Evolutionary conservation across 352 stramenopile genomes (phyloP).

Genomic region (Phytophthora tentaculata): DNA sequence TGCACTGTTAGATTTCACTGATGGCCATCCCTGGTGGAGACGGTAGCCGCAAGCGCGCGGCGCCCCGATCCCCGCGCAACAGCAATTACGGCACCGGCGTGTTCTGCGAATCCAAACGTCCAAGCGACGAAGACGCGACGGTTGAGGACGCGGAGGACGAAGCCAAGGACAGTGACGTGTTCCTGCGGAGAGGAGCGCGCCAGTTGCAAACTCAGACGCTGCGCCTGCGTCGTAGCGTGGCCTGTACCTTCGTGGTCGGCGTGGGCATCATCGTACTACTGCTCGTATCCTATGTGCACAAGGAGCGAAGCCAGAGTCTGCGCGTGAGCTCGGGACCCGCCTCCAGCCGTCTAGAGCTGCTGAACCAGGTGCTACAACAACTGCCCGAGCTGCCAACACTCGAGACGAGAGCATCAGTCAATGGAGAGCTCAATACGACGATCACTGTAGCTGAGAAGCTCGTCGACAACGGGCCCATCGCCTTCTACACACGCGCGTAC

Average conservation of each 20-base stretch:
- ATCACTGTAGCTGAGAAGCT: conserved; percentile 51
- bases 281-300: conserved; percentile 26
- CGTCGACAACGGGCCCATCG: conserved; percentile 60
- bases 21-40: conserved; percentile 26
- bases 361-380: conserved; percentile 39
- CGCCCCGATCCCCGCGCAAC: conserved; percentile 8
- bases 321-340: neutral
- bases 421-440: conserved; percentile 72
- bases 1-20: conserved; percentile 16
- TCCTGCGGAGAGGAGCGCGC: conserved; percentile 23
- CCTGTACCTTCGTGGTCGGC: conserved; percentile 20
- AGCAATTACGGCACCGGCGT: conserved; percentile 31
- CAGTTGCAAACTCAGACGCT: conserved; percentile 27
- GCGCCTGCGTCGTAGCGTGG: conserved; percentile 20
- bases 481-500: conserved; percentile 78
- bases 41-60: conserved; percentile 26
- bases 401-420: conserved; percentile 40
- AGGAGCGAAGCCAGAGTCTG: conserved; percentile 14
- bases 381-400: conserved; percentile 47
- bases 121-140: conserved; percentile 8
- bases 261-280: conserved; percentile 26
- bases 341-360: conserved; percentile 6
- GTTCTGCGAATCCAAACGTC: conserved; percentile 33
- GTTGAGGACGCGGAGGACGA: conserved; percentile 12
- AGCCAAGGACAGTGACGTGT: conserved; percentile 34